phyloP scores from a whole-genome alignment of 129 eudicot species.

The Heracleum sosnowskyi region DNA sequence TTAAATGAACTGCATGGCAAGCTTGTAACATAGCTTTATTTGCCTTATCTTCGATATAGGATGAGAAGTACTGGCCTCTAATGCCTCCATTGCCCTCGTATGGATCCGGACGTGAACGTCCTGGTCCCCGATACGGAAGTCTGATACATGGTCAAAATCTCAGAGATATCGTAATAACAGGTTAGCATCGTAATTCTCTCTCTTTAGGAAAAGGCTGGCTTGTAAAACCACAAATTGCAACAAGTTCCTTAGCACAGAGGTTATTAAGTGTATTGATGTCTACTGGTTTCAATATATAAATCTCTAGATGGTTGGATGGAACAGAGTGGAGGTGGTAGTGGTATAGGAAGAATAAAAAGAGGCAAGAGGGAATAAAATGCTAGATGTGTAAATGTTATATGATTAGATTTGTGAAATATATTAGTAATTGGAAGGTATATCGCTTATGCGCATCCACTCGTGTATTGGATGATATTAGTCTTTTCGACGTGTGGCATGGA shows the following conservation, averaged over 20 bases:
- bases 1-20: background rate
- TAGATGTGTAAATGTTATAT: background rate
- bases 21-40: background rate
- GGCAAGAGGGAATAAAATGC: background rate
- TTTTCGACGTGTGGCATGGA: background rate
- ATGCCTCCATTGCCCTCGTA: conserved; percentile 98
- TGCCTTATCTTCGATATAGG: conserved; percentile 29
- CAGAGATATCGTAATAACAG: conserved; percentile 88
- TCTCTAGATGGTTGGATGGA: background rate
- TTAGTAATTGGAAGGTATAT: background rate
- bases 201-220: background rate
- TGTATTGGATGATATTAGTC: background rate
- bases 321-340: background rate
- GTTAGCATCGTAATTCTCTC: conserved; percentile 16
- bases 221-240: background rate
- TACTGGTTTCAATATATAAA: background rate
- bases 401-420: background rate
- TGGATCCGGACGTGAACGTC: conserved; percentile 92
- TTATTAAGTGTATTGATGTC: background rate
- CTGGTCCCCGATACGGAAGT: conserved; percentile 94
- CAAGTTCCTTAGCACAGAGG: background rate
- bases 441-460: background rate
- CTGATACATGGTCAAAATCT: conserved; percentile 97
- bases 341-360: background rate
- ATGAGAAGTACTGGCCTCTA: conserved; percentile 76